Conservation (phyloP, 1,284 basidiomycete genomes). For the Moniliella sp. region DNA sequence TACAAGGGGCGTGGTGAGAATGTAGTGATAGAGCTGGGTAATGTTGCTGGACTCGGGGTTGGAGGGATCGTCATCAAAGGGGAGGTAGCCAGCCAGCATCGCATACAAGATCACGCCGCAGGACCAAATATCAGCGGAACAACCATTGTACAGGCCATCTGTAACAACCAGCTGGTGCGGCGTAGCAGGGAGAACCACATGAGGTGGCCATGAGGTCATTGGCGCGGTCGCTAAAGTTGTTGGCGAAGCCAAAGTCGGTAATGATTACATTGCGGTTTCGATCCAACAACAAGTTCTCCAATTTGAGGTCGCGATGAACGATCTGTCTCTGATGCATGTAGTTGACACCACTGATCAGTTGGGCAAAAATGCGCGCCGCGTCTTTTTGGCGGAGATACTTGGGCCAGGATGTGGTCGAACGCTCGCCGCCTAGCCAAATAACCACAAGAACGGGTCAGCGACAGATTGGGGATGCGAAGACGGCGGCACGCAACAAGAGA, state of each 20-base stretch:
- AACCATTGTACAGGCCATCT: slow-evolving; percentile 86
- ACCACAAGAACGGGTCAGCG: no score
- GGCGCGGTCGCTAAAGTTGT: slow-evolving; percentile 55
- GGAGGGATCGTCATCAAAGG: slow-evolving; percentile 96
- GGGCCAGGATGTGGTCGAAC: slow-evolving; percentile 95
- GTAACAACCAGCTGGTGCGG: slow-evolving; percentile 97
- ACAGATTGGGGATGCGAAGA: no score
- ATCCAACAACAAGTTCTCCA: slow-evolving; percentile 91
- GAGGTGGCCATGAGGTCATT: slow-evolving; percentile 97
- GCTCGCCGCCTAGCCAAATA: slow-evolving; percentile 80
- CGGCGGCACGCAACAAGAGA: no score
- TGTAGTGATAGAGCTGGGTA: slow-evolving; percentile 97
- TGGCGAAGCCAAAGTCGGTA: slow-evolving; percentile 97
- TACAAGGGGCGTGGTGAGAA: slow-evolving; percentile 42
- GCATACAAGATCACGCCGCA: slow-evolving; percentile 98
- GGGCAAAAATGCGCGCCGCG: slow-evolving; percentile 84
- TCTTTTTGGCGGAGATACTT: slow-evolving; percentile 89
- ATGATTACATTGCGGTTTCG: slow-evolving; percentile 95
- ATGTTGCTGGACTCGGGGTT: slow-evolving; percentile 99
- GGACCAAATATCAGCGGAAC: slow-evolving; percentile 97
- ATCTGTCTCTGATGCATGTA: slow-evolving; percentile 99
- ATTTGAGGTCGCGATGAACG: slow-evolving; percentile 93
- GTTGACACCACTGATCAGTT: slow-evolving; percentile 92
- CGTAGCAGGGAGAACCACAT: slow-evolving; percentile 92
- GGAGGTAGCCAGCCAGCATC: slow-evolving; percentile 94